Base-by-base conservation (phyloP, 176 grass and related monocot species). In the Metroxylon sagu region DNA sequence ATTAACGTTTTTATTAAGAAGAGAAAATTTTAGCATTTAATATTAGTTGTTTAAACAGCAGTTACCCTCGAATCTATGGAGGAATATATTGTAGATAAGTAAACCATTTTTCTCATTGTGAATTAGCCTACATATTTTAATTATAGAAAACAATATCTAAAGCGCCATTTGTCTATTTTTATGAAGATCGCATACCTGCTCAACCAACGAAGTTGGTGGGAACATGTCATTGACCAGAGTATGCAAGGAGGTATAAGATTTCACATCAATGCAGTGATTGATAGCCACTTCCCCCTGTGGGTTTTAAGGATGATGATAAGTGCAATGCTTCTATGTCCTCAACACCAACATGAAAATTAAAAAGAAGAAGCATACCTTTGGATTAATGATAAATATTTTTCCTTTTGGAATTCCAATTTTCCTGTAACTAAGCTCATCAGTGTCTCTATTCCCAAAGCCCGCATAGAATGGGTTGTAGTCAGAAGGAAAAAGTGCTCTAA, bases 301-400 rank as follows among this genome's bases (percentile, higher is more conserved):
- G 16, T 31, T 53, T 74, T 56, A 65, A 74, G 19, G 21, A 74
- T 43, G 35, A 43, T 6, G 10, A 43, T 43, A 12, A 43, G 10
- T 43, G 35, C 35, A 43, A 43, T 35, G 8, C 8, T 43, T 1
- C 10, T 43, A 14, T 43, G 35, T 43, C 10, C 35, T 43, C 7
- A 12, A 43, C 35, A 43, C 14, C 35, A 43, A 43, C 7, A 43
- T 43, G 35, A 43, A 43, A 43, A 43, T 43, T 43, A 10, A 43
- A 2, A 43, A 10, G 8, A 43, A 10, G 35, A 43, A 43, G 55
- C 1, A 62, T 85, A 98, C 94, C 88, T 89, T 98, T 6, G 88
- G 94, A 58, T 98, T 98, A 78, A 93, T 98, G 53, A 98, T 98
- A 81, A 98, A 98, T 59, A 98, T 98, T 59, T 98, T 98, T 57